Evolutionary conservation across 2,329 filamentous ascomycete species (phyloP).

Genomic region (Aureobasidium pullulans): DNA sequence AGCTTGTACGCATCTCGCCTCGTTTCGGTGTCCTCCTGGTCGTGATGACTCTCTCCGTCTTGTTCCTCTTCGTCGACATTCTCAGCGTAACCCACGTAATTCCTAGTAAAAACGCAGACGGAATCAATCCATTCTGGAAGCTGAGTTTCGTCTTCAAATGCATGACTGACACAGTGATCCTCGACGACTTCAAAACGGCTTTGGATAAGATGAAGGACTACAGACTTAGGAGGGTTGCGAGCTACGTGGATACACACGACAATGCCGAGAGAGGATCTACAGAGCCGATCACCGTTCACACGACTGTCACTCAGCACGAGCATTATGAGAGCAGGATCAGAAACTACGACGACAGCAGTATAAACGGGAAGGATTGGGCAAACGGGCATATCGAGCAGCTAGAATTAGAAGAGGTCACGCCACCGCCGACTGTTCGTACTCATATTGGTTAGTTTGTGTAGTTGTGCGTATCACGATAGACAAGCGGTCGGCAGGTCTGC

Average conservation of each 20-base stretch:
- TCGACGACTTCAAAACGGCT: constrained; percentile 61
- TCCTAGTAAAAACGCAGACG: constrained; percentile 29
- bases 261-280: background rate
- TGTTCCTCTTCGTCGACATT: constrained; percentile 56
- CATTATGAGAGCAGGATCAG: background rate
- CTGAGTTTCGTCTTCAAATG: constrained; percentile 52
- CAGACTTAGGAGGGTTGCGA: constrained; percentile 31
- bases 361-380: constrained; percentile 2
- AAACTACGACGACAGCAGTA: background rate
- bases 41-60: constrained; percentile 53
- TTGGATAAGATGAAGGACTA: constrained; percentile 40
- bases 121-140: constrained; percentile 63
- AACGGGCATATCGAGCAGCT: background rate
- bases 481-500: too few relatives aligned
- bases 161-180: constrained; percentile 56
- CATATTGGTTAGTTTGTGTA: background rate
- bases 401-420: constrained; percentile 5
- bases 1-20: constrained; percentile 54
- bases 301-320: constrained; percentile 6
- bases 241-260: background rate
- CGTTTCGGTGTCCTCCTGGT: constrained; percentile 57
- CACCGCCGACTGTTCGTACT: background rate
- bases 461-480: too few relatives aligned
- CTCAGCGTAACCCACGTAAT: constrained; percentile 47
- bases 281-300: constrained; percentile 3